phyloP scores from a whole-genome alignment of 2,329 filamentous ascomycete species.

The Monilinia vaccinii-corymbosi region DNA sequence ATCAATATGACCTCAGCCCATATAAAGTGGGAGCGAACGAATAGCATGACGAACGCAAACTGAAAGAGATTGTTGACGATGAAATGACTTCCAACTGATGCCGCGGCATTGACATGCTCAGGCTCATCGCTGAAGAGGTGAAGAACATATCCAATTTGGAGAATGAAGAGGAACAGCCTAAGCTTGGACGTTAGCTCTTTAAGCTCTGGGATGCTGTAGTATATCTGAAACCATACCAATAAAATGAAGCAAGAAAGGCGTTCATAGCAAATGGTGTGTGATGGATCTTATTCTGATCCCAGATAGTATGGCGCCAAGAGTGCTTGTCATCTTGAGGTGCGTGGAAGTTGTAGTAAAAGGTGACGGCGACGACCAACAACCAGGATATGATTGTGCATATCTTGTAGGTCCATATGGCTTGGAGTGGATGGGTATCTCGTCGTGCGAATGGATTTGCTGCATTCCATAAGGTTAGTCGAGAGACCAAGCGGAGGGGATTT shows the following conservation, averaged over 20 bases:
- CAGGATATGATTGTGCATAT: constrained; percentile 65
- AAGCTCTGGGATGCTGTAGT: neutral
- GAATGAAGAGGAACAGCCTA: constrained; percentile 64
- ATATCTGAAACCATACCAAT: constrained; percentile 51
- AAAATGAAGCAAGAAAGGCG: constrained; percentile 54
- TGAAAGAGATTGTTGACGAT: constrained; percentile 78
- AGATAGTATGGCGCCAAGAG: constrained; percentile 54
- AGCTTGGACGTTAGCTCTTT: neutral
- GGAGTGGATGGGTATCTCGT: constrained; percentile 54
- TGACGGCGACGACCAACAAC: constrained; percentile 61
- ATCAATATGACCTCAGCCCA: constrained; percentile 68
- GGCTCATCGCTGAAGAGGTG: constrained; percentile 64
- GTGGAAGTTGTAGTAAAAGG: constrained; percentile 65
- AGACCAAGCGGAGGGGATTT: neutral
- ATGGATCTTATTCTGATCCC: constrained; percentile 60
- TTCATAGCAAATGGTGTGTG: constrained; percentile 70
- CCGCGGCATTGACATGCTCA: constrained; percentile 57
- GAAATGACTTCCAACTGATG: constrained; percentile 74
- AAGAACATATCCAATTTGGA: constrained; percentile 67
- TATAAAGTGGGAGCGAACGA: constrained; percentile 66
- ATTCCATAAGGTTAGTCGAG: neutral
- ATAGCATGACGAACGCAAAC: constrained; percentile 75
- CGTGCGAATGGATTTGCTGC: constrained; percentile 69
- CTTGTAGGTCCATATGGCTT: constrained; percentile 63
- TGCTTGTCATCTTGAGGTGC: constrained; percentile 50